Evolutionary conservation across 2,329 filamentous ascomycete genomes (phyloP).

Genomic region (Colletotrichum navitas): DNA sequence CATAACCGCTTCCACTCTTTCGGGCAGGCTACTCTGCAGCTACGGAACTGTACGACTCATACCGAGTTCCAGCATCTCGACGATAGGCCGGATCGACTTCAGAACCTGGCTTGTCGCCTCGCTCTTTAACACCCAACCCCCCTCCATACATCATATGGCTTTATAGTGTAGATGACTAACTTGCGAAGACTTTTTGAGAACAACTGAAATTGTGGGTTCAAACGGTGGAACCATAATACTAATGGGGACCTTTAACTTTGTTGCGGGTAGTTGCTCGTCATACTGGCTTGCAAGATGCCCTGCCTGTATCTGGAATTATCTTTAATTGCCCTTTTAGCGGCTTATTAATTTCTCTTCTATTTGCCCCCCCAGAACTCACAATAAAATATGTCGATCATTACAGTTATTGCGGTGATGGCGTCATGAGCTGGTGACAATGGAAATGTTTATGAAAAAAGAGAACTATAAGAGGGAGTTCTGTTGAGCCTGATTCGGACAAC

Average conservation of each 20-base stretch:
- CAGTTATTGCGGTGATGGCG: neutral
- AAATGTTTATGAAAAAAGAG: neutral
- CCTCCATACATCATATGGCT: slow-evolving; percentile 2
- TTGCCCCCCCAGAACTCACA: slow-evolving; percentile 8
- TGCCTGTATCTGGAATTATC: slow-evolving; percentile 30
- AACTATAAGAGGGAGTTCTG: neutral
- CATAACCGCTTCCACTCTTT: slow-evolving; percentile 18
- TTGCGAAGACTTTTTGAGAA: slow-evolving; percentile 30
- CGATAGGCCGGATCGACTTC: neutral
- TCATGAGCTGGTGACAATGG: neutral
- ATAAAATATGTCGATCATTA: slow-evolving; percentile 38
- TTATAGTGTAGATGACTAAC: neutral
- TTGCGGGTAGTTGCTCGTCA: slow-evolving; percentile 29
- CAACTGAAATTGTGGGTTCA: slow-evolving; percentile 15
- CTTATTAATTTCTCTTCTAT: slow-evolving; percentile 31
- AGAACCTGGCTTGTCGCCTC: slow-evolving; percentile 7
- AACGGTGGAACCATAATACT: slow-evolving; percentile 12
- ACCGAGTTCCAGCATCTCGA: slow-evolving; percentile 7
- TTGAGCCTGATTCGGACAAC: too few relatives aligned
- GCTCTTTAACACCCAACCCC: neutral
- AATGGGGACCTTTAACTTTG: slow-evolving; percentile 34
- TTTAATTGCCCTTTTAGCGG: slow-evolving; percentile 32
- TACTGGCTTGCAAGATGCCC: slow-evolving; percentile 15
- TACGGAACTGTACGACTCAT: slow-evolving; percentile 27
- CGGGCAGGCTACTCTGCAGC: slow-evolving; percentile 29